Percentiles rank a stretch among this genome's conserved stretches.
Conservation (phyloP, 441 rosid species). For the Populus hybrid region DNA sequence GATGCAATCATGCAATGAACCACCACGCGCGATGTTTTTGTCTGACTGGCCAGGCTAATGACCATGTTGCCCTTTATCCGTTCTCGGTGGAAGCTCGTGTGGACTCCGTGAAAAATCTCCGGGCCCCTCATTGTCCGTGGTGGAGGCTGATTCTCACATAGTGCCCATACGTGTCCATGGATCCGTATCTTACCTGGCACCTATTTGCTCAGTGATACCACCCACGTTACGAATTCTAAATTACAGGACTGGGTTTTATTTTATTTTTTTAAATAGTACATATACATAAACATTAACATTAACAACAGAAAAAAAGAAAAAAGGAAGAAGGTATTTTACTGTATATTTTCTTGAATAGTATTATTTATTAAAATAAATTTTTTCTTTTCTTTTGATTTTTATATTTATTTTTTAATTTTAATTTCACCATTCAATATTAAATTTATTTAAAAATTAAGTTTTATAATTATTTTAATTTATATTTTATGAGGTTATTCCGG, state of each 20-base stretch:
- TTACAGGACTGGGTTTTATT: too few relatives aligned
- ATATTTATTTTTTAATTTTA: too few relatives aligned
- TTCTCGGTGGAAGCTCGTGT: conserved; percentile 14
- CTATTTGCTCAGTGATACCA: neutral
- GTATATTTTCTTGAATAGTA: too few relatives aligned
- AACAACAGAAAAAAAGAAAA: too few relatives aligned
- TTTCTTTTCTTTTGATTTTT: too few relatives aligned
- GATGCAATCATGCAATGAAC: neutral
- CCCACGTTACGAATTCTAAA: neutral
- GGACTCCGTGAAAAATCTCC: neutral
- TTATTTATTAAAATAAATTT: too few relatives aligned
- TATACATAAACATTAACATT: too few relatives aligned
- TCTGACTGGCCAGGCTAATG: neutral
- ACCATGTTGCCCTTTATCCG: conserved; percentile 2
- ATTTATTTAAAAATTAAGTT: rapidly evolving
- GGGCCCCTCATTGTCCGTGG: neutral
- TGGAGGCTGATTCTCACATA: neutral
- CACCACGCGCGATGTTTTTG: neutral
- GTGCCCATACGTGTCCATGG: neutral
- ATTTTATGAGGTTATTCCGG: too few relatives aligned
- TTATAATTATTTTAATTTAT: too few relatives aligned
- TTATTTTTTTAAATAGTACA: too few relatives aligned
- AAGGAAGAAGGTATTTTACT: too few relatives aligned
- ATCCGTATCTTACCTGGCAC: neutral
- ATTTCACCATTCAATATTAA: too few relatives aligned